A percentile compares a stretch with the other conserved stretches of the same genome.
phyloP scores from a whole-genome alignment of 2,329 filamentous ascomycete genomes.

The Dactylellina sp. region DNA sequence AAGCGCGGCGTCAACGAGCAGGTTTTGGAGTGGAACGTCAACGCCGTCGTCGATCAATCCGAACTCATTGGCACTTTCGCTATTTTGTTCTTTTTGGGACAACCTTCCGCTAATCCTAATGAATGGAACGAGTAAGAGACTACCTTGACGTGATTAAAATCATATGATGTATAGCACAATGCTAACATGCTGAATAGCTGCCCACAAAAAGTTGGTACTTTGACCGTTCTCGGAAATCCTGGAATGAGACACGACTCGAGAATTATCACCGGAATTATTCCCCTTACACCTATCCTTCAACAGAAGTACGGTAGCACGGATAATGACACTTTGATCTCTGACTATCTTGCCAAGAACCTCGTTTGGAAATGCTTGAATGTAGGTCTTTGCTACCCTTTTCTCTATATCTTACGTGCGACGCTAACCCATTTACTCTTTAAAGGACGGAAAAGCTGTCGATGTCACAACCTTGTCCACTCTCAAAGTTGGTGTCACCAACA shows the following conservation, averaged over 20 bases:
- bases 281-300: constrained; percentile 19
- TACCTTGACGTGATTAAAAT: not conserved
- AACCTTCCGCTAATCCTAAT: not conserved
- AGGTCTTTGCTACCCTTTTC: constrained; percentile 4
- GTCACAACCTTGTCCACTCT: constrained; percentile 12
- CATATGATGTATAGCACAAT: not conserved
- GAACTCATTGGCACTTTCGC: constrained; percentile 53
- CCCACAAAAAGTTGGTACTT: constrained; percentile 14
- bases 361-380: constrained; percentile 25
- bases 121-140: constrained; percentile 26
- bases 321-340: constrained; percentile 14
- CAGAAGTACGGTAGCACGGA: constrained; percentile 6
- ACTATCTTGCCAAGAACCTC: constrained; percentile 34
- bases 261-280: constrained; percentile 24
- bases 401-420: not conserved
- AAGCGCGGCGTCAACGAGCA: constrained; percentile 1
- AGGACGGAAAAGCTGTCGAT: constrained; percentile 13
- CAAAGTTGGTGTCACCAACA: constrained; percentile 44
- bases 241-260: constrained; percentile 24
- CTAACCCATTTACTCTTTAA: not conserved
- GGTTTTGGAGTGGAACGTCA: constrained; percentile 57
- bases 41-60: constrained; percentile 56
- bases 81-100: constrained; percentile 31
- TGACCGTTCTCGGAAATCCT: constrained; percentile 37
- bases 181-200: not conserved